These are phyloP conservation scores for Fusarium nanum DNA, from an alignment of 2,329 filamentous ascomycete species.

Conservation along the genomic window DNA sequence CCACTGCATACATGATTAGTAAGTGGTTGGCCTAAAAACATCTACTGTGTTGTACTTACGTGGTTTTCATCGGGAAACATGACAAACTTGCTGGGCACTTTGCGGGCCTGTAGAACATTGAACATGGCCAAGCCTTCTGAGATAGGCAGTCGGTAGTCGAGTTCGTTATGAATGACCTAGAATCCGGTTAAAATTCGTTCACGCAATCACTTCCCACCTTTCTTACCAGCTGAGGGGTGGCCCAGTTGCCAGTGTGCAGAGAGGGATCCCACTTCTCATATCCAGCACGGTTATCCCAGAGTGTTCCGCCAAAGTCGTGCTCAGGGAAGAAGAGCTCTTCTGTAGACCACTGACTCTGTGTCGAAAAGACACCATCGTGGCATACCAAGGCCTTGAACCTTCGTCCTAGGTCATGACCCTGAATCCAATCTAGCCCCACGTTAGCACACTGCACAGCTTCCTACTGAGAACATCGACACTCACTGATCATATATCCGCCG, in stretches of 20 bases:
- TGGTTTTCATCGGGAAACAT: conserved; percentile 83
- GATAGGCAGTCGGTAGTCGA: conserved; percentile 89
- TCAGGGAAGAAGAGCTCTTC: conserved; percentile 79
- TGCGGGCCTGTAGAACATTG: conserved; percentile 82
- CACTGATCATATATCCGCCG: conserved; percentile 80
- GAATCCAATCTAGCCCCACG: conserved; percentile 78
- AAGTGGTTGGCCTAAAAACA: neutral
- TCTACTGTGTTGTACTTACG: conserved; percentile 46
- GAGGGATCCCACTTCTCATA: conserved; percentile 80
- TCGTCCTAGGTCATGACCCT: conserved; percentile 83
- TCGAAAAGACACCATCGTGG: conserved; percentile 87
- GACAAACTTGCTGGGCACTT: conserved; percentile 80
- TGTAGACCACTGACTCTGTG: conserved; percentile 71
- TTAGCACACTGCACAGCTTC: conserved; percentile 33
- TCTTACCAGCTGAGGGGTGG: conserved; percentile 82
- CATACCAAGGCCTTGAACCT: conserved; percentile 89
- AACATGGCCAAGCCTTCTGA: conserved; percentile 87
- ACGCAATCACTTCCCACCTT: neutral
- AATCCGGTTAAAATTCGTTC: neutral
- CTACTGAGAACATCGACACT: conserved; percentile 38
- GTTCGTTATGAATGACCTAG: conserved; percentile 81
- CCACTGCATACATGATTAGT: conserved; percentile 62
- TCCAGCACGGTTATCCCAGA: conserved; percentile 70
- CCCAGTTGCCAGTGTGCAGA: conserved; percentile 74
- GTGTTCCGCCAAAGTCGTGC: conserved; percentile 72